These are phyloP conservation scores for Chenopodium quinoa DNA, from an alignment of 148 eudicot species.

Conservation along the genomic window DNA sequence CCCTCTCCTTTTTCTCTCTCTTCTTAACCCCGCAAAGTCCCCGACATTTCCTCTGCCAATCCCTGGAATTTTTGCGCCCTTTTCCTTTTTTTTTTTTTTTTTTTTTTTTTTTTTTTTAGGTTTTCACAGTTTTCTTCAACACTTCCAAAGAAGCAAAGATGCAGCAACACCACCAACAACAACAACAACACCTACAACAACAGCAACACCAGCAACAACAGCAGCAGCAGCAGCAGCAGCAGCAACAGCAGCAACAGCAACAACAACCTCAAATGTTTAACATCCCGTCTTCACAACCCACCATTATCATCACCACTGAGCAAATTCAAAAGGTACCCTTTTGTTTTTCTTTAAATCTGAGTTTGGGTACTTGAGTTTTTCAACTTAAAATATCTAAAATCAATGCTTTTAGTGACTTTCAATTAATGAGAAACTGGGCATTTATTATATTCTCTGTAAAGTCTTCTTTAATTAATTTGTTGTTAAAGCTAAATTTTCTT, in stretches of 20 bases:
- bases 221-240: background rate
- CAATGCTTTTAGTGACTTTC: background rate
- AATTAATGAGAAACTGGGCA: constrained; percentile 1
- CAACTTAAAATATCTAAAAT: background rate
- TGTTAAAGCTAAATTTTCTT: background rate
- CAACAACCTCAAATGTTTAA: constrained; percentile 34
- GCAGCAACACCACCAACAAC: constrained; percentile 14
- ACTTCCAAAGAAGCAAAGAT: too few species aligned
- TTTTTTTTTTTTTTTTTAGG: constrained; percentile 10
- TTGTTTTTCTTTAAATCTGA: background rate
- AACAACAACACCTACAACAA: constrained; percentile 1
- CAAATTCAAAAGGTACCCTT: constrained; percentile 65
- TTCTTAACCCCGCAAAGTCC: background rate
- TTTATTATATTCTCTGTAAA: too few species aligned
- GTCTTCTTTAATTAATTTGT: background rate
- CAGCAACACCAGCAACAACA: constrained; percentile 8
- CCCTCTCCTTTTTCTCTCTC: background rate
- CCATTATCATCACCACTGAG: constrained; percentile 48
- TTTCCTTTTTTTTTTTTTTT: background rate
- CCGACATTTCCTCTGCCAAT: constrained; percentile 18
- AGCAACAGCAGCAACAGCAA: constrained; percentile 26
- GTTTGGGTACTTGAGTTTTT: constrained; percentile 14
- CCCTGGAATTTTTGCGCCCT: constrained; percentile 4
- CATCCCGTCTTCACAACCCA: constrained; percentile 29
- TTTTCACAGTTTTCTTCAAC: constrained; percentile 2